Evolutionary conservation across 2,329 filamentous ascomycete species (phyloP), one percentile per base, ranked within the genome.

Genomic region (Trichoderma lentiforme): DNA sequence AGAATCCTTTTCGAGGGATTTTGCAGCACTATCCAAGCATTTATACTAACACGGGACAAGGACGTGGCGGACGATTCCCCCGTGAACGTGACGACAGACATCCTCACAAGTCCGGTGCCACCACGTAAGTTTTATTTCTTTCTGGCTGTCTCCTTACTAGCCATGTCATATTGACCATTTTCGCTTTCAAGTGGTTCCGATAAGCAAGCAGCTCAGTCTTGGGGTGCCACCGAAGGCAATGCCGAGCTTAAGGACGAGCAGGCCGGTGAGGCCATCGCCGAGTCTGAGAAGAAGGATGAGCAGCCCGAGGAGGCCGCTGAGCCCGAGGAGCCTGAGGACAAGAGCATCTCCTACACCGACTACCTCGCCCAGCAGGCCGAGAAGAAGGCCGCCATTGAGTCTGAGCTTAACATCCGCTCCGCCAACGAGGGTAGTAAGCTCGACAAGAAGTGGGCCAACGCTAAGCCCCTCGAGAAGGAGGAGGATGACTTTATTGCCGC

Each of bases 381-480:
- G 86, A 95, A 95, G 89, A 95, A 94, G 86, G 84, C 89, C 76
- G 88, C 89, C 76, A 89, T 95, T 75, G 89, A 88, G 77, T 83
- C 85, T 77, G 77, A 76, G 69, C 88, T 91, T 79, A 89, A 93
- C 79, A 88, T 94, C 80, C 95, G 96, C 86, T 91, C 94, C 87
- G 86, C 95, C 83, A 98, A 98, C 87, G 95, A 98, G 87, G 95
- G 95, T 80, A 89, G 87, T 86, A 93, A 94, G 87, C 81, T 86
- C 79, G 91, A 94, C 87, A 95, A 96, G 90, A 96, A 98, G 89
- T 97, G 95, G 93, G 93, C 92, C 79, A 87, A 88, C 79, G 94
- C 94, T 82, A 97, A 95, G 87, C 81, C 87, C 72, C 85, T 92
- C 71, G 81, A 84, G 80, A 91, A 92, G 83, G 86, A 90, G 24